Evolutionary conservation across 2,329 filamentous ascomycete species (phyloP).

Genomic region (Leptographium lundbergii): DNA sequence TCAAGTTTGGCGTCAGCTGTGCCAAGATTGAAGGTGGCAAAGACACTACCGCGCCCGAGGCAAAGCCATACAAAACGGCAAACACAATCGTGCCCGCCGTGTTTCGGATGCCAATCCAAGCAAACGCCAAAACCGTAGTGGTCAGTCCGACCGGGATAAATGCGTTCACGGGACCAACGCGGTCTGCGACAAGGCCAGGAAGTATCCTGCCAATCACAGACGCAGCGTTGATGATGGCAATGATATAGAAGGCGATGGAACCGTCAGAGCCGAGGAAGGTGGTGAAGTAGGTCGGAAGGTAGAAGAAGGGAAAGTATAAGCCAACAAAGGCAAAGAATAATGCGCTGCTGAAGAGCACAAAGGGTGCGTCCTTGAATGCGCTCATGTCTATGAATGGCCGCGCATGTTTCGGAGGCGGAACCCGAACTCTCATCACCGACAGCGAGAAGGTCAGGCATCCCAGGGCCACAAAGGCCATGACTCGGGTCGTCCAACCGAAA

Average conservation of each 20-base stretch:
- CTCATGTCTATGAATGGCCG: slow-evolving; percentile 18
- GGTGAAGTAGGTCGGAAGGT: slow-evolving; percentile 28
- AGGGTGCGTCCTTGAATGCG: slow-evolving; percentile 26
- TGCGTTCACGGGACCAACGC: slow-evolving; percentile 26
- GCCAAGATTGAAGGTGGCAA: neutral
- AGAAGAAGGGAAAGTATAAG: slow-evolving; percentile 37
- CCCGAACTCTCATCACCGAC: neutral
- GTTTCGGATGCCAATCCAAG: slow-evolving; percentile 24
- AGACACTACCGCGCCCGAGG: slow-evolving; percentile 26
- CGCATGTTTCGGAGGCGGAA: neutral
- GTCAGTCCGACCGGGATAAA: slow-evolving; percentile 20
- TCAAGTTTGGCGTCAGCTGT: neutral
- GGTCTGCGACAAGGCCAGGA: slow-evolving; percentile 25
- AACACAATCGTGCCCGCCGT: slow-evolving; percentile 26
- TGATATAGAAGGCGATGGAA: slow-evolving; percentile 11
- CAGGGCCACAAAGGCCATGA: slow-evolving; percentile 9
- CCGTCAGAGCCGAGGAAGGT: slow-evolving; percentile 22
- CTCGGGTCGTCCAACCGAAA: slow-evolving; percentile 16
- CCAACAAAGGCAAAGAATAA: slow-evolving; percentile 29
- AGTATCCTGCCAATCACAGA: slow-evolving; percentile 28
- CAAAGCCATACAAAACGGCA: slow-evolving; percentile 30
- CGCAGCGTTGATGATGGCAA: slow-evolving; percentile 28
- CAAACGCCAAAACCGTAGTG: slow-evolving; percentile 24
- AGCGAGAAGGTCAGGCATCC: neutral
- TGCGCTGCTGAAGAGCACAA: slow-evolving; percentile 23